These are phyloP conservation scores for Globisporangium iwayamae DNA, from an alignment of 352 stramenopile genomes.

Conservation along the genomic window DNA sequence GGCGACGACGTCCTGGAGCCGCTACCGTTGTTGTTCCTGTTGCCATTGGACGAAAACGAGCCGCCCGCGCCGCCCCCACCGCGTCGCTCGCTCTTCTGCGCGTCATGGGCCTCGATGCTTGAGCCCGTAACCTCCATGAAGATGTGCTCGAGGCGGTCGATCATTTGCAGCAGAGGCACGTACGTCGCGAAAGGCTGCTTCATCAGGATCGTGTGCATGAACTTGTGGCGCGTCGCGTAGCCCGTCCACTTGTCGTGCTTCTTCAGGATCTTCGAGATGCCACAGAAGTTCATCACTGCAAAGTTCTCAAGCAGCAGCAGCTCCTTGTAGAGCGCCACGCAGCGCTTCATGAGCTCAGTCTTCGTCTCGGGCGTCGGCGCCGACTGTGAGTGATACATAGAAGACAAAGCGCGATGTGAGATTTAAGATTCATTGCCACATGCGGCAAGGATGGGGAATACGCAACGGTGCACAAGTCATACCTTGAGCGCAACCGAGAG, in stretches of 20 bases:
- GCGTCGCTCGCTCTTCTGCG: conserved; percentile 45
- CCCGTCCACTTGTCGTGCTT: conserved; percentile 91
- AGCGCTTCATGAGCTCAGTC: conserved; percentile 77
- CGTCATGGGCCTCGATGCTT: conserved; percentile 83
- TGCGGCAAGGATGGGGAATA: neutral
- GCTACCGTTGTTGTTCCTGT: neutral
- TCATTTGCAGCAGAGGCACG: conserved; percentile 81
- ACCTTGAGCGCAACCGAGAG: conserved; percentile 69
- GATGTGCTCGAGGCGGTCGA: conserved; percentile 82
- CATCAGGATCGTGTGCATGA: conserved; percentile 88
- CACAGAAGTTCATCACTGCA: conserved; percentile 88
- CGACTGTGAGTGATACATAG: conserved; percentile 21
- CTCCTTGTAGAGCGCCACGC: conserved; percentile 84
- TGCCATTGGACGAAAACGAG: conserved; percentile 1
- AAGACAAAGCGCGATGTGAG: neutral
- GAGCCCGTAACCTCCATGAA: conserved; percentile 86
- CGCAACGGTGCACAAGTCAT: neutral
- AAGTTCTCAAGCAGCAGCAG: conserved; percentile 86
- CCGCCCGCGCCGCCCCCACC: conserved; percentile 19
- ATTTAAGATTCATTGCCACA: neutral
- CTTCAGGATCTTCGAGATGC: conserved; percentile 89
- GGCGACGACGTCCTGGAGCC: conserved; percentile 5
- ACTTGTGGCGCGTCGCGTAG: conserved; percentile 88
- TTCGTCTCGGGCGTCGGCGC: conserved; percentile 48
- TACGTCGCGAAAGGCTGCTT: conserved; percentile 88